These are phyloP conservation scores for Fraxinus xanthoxyloides DNA, from an alignment of 305 asterid genomes.

Conservation along the genomic window DNA sequence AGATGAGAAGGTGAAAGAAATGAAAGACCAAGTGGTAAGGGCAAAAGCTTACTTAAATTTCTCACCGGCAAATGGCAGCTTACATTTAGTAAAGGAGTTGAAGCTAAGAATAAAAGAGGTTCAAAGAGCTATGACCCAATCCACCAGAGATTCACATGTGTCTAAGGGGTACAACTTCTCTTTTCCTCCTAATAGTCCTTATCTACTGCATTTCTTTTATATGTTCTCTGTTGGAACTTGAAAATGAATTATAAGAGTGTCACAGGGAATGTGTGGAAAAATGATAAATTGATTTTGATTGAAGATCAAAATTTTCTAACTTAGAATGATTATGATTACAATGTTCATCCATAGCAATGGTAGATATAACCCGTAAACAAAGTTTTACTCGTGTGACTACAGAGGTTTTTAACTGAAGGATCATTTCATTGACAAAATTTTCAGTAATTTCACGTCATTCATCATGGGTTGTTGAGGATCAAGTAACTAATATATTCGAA, in stretches of 20 bases:
- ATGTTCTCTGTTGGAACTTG: slow-evolving; percentile 1
- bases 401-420: not conserved
- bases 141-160: slow-evolving; percentile 60
- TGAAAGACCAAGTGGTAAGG: slow-evolving; percentile 82
- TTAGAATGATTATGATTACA: slow-evolving; percentile 3
- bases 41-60: slow-evolving; percentile 69
- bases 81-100: slow-evolving; percentile 79
- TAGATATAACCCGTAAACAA: not conserved
- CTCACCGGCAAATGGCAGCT: slow-evolving; percentile 58
- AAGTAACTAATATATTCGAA: not conserved
- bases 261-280: slow-evolving; percentile 17
- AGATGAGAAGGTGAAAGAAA: slow-evolving; percentile 71
- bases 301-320: slow-evolving; percentile 1
- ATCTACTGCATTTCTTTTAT: not conserved
- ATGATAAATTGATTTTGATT: slow-evolving; percentile 5
- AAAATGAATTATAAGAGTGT: not conserved
- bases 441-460: not conserved
- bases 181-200: not conserved
- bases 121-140: slow-evolving; percentile 58
- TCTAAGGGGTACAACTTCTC: slow-evolving; percentile 49
- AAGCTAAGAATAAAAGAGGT: slow-evolving; percentile 75
- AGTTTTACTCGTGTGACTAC: not conserved
- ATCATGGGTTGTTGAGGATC: not conserved
- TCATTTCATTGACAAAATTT: not conserved
- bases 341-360: not conserved